Evolutionary conservation across 176 grass and related monocot genomes (phyloP).

Genomic region (Oryza australiensis): DNA sequence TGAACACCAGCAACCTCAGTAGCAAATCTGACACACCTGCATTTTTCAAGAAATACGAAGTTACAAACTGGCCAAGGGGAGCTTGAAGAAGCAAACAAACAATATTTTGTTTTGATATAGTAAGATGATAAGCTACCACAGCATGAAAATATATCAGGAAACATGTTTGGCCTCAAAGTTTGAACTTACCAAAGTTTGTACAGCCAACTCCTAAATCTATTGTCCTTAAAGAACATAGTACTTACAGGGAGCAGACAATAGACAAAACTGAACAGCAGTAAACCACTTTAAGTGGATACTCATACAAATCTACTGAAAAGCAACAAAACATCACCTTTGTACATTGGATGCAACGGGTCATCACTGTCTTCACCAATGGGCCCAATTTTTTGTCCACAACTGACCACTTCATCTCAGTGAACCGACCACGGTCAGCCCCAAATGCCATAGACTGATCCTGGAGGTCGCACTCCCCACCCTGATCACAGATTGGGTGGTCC

Average conservation of each 20-base stretch:
- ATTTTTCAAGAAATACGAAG: constrained; percentile 1
- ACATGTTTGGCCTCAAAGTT: not conserved
- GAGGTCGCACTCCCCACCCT: constrained; percentile 94
- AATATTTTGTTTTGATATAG: not conserved
- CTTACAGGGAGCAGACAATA: not conserved
- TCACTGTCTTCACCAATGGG: constrained; percentile 96
- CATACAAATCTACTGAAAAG: not conserved
- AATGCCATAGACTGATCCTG: constrained; percentile 99
- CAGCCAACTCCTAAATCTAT: not conserved
- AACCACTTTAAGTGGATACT: not conserved
- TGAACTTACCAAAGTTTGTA: not conserved
- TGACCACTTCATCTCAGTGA: constrained; percentile 97
- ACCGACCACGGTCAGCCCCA: constrained; percentile 88
- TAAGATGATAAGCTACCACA: not conserved
- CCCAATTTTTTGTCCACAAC: constrained; percentile 98
- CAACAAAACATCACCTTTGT: constrained; percentile 67
- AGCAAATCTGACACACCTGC: constrained; percentile 95
- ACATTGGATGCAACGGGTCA: constrained; percentile 99
- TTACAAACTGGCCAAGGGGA: not conserved
- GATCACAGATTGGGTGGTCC: constrained; percentile 96
- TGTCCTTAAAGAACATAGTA: not conserved
- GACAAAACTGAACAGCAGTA: not conserved
- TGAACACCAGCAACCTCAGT: constrained; percentile 96
- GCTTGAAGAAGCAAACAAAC: not conserved
- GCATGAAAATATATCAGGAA: not conserved